These are phyloP conservation scores for Chlorella variabilis DNA, from an alignment of 163 green algal genomes.

Conservation along the genomic window DNA sequence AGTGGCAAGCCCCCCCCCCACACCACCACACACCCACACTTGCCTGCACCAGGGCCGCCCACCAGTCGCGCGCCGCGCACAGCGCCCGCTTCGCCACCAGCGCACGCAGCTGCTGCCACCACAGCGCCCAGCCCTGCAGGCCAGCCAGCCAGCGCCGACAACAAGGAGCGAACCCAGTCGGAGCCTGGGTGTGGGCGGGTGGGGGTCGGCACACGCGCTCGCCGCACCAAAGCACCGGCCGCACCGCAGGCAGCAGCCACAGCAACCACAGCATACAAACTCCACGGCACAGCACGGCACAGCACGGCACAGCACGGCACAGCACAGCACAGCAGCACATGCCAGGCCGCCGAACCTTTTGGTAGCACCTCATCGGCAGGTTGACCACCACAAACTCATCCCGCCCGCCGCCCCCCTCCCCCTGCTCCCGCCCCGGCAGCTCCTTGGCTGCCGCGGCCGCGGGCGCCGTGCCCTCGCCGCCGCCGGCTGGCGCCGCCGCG, in stretches of 20 bases:
- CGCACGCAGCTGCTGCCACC: conserved; percentile 63
- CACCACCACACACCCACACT: background rate
- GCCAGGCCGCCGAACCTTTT: background rate
- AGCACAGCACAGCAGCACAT: background rate
- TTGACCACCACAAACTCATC: conserved; percentile 15
- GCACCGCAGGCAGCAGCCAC: background rate
- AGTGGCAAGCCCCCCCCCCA: background rate
- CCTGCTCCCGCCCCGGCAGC: background rate
- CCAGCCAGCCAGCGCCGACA: too few relatives aligned
- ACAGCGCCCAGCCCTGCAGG: conserved; percentile 57
- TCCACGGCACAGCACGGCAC: too few relatives aligned
- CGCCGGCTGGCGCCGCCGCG: background rate
- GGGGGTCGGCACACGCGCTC: too few relatives aligned
- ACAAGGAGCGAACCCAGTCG: too few relatives aligned
- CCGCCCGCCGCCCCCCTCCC: background rate
- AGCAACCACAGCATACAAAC: background rate
- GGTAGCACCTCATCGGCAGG: background rate
- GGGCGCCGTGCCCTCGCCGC: background rate
- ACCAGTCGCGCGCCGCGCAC: conserved; percentile 64
- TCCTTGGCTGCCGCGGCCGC: background rate
- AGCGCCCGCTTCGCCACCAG: conserved; percentile 76
- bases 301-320: too few relatives aligned
- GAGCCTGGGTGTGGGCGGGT: too few relatives aligned
- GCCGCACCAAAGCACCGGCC: background rate
- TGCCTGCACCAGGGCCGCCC: conserved; percentile 61